Conservation (phyloP, 768 basidiomycete genomes). For the Rhodotorula graminis region DNA sequence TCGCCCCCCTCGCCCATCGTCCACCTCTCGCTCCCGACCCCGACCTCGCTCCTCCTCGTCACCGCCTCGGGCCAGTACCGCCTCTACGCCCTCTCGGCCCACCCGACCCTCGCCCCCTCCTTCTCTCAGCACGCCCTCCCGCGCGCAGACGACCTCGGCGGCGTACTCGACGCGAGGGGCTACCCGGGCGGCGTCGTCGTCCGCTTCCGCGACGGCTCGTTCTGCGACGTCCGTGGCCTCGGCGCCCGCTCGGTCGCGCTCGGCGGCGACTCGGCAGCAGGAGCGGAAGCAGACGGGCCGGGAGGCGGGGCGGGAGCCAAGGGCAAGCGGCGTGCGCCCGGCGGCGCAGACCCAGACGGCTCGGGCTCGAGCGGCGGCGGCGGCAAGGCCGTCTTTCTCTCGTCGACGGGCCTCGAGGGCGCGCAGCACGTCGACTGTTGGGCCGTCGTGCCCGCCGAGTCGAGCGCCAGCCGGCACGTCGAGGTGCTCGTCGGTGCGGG, state of each 20-base stretch:
- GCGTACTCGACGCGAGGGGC: slow-evolving; percentile 76
- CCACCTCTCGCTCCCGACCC: slow-evolving; percentile 52
- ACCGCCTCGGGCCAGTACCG: slow-evolving; percentile 91
- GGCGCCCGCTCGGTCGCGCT: slow-evolving; percentile 1
- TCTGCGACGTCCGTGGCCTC: slow-evolving; percentile 87
- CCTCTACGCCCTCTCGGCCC: slow-evolving; percentile 54
- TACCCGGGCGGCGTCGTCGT: slow-evolving; percentile 88
- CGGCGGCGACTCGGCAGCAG: background rate
- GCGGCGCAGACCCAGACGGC: too few relatives aligned
- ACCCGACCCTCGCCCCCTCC: slow-evolving; percentile 46
- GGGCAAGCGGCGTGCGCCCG: background rate
- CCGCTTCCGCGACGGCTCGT: slow-evolving; percentile 65
- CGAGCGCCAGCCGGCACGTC: slow-evolving; percentile 80
- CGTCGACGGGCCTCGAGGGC: slow-evolving; percentile 55
- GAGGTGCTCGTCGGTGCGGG: slow-evolving; percentile 82
- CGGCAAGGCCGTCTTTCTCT: slow-evolving; percentile 24
- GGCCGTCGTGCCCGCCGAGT: slow-evolving; percentile 78
- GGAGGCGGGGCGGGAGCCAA: background rate
- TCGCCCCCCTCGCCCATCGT: slow-evolving; percentile 58
- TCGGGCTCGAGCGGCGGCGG: slow-evolving; percentile 1
- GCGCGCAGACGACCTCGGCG: slow-evolving; percentile 69
- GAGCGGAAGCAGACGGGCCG: too few relatives aligned
- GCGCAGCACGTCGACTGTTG: slow-evolving; percentile 71
- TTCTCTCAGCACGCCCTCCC: slow-evolving; percentile 76
- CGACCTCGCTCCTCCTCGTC: slow-evolving; percentile 75